Percentiles rank a stretch among this genome's conserved stretches.
Evolutionary conservation across 352 stramenopile species (phyloP).

Genomic region (Phytophthora melonis): DNA sequence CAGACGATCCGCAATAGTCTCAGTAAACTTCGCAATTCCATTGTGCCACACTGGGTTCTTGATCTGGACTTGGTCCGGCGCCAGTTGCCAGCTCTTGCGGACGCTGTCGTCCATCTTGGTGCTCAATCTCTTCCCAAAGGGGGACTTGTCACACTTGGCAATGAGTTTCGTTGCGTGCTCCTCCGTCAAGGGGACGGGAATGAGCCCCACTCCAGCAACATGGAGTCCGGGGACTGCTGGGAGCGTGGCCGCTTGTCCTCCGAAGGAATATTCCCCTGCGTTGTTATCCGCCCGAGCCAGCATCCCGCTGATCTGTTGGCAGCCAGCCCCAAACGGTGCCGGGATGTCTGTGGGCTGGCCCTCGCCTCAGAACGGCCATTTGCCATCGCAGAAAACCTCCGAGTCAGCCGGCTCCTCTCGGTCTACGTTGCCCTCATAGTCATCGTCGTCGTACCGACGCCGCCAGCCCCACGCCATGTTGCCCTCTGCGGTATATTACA

Average conservation of each 20-base stretch:
- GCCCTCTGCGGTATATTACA: too few species aligned
- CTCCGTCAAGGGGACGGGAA: background rate
- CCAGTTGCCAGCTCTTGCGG: conserved; percentile 25
- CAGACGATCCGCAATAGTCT: conserved; percentile 6
- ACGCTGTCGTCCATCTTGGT: conserved; percentile 22
- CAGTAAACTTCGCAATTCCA: conserved; percentile 7
- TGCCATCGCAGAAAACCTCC: conserved; percentile 3
- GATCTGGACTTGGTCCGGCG: conserved; percentile 8
- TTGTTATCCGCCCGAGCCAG: conserved; percentile 2
- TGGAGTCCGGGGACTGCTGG: background rate
- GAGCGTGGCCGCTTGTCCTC: background rate
- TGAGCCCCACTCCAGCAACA: background rate
- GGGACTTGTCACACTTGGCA: conserved; percentile 37
- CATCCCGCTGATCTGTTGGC: conserved; percentile 5
- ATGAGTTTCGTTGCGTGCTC: background rate
- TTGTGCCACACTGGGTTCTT: conserved; percentile 15
- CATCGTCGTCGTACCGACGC: background rate
- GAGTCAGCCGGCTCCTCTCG: background rate
- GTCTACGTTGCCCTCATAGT: background rate
- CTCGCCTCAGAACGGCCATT: conserved; percentile 12
- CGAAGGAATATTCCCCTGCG: conserved; percentile 9
- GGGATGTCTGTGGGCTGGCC: background rate
- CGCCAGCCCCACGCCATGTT: background rate
- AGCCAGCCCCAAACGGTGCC: background rate
- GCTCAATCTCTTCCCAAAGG: conserved; percentile 4